These are phyloP conservation scores for Meyerozyma athensensis DNA, from an alignment of 1,139 yeast genomes.

Conservation along the genomic window DNA sequence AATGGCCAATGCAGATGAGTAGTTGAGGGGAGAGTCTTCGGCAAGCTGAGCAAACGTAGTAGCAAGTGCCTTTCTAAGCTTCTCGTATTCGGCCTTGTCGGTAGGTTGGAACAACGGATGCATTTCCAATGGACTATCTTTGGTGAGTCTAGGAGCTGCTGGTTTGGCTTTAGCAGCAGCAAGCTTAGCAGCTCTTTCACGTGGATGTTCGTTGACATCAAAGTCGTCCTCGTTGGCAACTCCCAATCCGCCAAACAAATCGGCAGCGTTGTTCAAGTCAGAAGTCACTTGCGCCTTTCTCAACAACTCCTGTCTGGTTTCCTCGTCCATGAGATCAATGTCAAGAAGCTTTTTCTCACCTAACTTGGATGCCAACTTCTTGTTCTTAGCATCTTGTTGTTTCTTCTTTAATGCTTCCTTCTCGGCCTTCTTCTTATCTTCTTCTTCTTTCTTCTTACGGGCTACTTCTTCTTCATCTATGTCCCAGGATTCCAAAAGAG, in stretches of 20 bases:
- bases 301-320: slow-evolving; percentile 65
- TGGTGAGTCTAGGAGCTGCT: slow-evolving; percentile 36
- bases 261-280: slow-evolving; percentile 90
- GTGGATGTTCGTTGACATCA: slow-evolving; percentile 57
- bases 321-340: slow-evolving; percentile 52
- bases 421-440: slow-evolving; percentile 37
- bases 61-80: slow-evolving; percentile 71
- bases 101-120: slow-evolving; percentile 81
- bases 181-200: slow-evolving; percentile 55
- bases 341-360: slow-evolving; percentile 36
- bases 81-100: slow-evolving; percentile 77
- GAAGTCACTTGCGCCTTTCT: slow-evolving; percentile 76
- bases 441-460: slow-evolving; percentile 36
- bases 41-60: slow-evolving; percentile 63
- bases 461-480: slow-evolving; percentile 60
- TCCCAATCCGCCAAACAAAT: slow-evolving; percentile 79
- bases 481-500: slow-evolving; percentile 84
- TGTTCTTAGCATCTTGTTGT: slow-evolving; percentile 29
- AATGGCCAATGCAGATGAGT: slow-evolving; percentile 70
- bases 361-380: slow-evolving; percentile 28
- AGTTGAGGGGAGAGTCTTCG: slow-evolving; percentile 60
- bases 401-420: slow-evolving; percentile 40
- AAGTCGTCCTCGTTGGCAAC: slow-evolving; percentile 47
- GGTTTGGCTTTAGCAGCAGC: slow-evolving; percentile 41
- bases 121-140: slow-evolving; percentile 63